A percentile compares a stretch with the other conserved stretches of the same genome.
Evolutionary conservation across 306 rosid species (phyloP).

Genomic region (Quercus gilva): DNA sequence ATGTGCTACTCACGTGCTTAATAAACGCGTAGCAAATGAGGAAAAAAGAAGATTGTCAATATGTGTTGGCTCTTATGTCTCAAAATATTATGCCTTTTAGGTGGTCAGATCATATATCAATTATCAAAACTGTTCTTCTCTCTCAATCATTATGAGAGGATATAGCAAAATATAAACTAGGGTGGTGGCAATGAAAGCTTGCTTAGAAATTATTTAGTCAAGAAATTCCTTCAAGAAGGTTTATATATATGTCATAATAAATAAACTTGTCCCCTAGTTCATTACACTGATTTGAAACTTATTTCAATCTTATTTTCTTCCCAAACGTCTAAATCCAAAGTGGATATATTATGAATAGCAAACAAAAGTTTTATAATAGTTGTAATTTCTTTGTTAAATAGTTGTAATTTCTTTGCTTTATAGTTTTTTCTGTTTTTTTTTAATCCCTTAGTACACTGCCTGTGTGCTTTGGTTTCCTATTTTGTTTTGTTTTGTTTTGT

Average conservation of each 20-base stretch:
- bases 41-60: not conserved
- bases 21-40: not conserved
- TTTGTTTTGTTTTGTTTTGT: too few relatives aligned
- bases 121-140: conserved; percentile 14
- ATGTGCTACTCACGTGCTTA: not conserved
- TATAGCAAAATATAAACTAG: not conserved
- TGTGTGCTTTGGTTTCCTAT: too few relatives aligned
- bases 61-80: not conserved
- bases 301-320: not conserved
- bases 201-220: not conserved
- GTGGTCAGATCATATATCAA: conserved; percentile 11
- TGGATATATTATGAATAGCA: not conserved
- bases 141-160: not conserved
- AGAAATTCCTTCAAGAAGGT: not conserved
- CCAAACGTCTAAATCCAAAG: not conserved
- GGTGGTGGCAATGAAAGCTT: not conserved
- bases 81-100: not conserved
- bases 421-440: too few relatives aligned
- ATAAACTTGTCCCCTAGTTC: not conserved
- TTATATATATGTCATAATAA: not conserved
- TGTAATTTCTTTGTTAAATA: too few relatives aligned
- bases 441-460: too few relatives aligned
- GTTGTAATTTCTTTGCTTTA: too few relatives aligned
- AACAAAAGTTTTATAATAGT: not conserved
- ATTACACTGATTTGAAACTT: not conserved